Percentiles rank a stretch among this genome's conserved stretches.
phyloP scores from a whole-genome alignment of 371 early-diverging fungal genomes.

The Rhizopus microsporus region DNA sequence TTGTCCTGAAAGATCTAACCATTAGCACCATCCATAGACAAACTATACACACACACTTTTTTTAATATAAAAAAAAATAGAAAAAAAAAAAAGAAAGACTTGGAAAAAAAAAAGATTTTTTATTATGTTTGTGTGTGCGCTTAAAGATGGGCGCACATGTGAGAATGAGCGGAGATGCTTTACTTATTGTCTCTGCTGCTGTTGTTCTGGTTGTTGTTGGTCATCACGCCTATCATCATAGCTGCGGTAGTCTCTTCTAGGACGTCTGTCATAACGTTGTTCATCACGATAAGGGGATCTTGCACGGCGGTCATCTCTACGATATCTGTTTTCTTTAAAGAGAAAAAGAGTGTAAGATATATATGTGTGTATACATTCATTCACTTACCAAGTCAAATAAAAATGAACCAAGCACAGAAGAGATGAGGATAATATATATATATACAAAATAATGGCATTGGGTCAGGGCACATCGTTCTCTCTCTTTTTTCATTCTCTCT shows the following conservation, averaged over 20 bases:
- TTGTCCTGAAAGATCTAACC: conserved; percentile 27
- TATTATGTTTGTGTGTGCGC: no score
- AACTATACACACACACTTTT: no score
- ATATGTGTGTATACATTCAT: not conserved
- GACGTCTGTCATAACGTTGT: conserved; percentile 23
- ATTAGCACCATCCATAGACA: conserved; percentile 25
- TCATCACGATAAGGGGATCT: conserved; percentile 23
- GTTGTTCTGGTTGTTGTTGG: no score
- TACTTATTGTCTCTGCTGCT: not conserved
- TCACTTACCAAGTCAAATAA: no score
- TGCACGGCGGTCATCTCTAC: conserved; percentile 31
- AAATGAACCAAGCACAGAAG: no score
- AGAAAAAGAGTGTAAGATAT: not conserved
- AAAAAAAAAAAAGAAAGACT: no score
- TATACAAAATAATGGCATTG: not conserved
- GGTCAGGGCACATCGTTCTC: not conserved
- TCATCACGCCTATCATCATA: not conserved
- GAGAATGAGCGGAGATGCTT: no score
- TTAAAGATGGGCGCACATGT: no score
- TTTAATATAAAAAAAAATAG: no score
- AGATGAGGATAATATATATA: not conserved
- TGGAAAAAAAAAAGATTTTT: no score
- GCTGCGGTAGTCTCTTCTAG: conserved; percentile 27
- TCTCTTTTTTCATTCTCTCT: not conserved
- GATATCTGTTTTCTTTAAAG: conserved; percentile 11